These are phyloP conservation scores for Dactylellina haptotyla DNA, from an alignment of 2,329 filamentous ascomycete genomes.

Conservation along the genomic window DNA sequence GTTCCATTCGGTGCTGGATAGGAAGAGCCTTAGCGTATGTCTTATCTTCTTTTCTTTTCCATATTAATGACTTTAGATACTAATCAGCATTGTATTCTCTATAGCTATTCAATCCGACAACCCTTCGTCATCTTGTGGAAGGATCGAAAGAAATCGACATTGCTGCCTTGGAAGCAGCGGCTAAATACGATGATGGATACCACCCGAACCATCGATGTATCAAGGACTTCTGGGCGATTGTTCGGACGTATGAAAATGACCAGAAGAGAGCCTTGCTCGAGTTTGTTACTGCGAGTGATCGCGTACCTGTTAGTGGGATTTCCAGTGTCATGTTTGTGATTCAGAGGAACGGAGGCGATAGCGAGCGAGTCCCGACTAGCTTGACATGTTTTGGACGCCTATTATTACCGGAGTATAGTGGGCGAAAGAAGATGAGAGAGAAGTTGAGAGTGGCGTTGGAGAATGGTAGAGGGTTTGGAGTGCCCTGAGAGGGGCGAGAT, in stretches of 20 bases:
- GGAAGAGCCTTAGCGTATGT: conserved; percentile 70
- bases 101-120: conserved; percentile 73
- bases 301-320: conserved; percentile 87
- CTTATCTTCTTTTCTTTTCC: conserved; percentile 56
- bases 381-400: conserved; percentile 94
- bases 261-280: conserved; percentile 83
- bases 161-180: conserved; percentile 73
- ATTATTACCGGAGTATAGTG: conserved; percentile 81
- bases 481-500: conserved; percentile 67
- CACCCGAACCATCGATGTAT: conserved; percentile 75
- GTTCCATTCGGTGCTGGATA: conserved; percentile 78
- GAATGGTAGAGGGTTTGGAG: conserved; percentile 89
- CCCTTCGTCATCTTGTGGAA: conserved; percentile 82
- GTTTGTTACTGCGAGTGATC: conserved; percentile 93
- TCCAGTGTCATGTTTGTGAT: conserved; percentile 84
- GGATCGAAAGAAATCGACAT: conserved; percentile 84
- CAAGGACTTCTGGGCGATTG: conserved; percentile 83
- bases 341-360: conserved; percentile 76
- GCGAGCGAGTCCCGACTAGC: conserved; percentile 76
- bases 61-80: neutral
- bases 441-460: conserved; percentile 86
- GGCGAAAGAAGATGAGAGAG: conserved; percentile 73
- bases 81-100: conserved; percentile 34
- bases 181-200: conserved; percentile 83
- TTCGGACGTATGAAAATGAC: conserved; percentile 72